Evolutionary conservation across 2,329 filamentous ascomycete genomes (phyloP).

Genomic region (Chaetomiaceae sp.): DNA sequence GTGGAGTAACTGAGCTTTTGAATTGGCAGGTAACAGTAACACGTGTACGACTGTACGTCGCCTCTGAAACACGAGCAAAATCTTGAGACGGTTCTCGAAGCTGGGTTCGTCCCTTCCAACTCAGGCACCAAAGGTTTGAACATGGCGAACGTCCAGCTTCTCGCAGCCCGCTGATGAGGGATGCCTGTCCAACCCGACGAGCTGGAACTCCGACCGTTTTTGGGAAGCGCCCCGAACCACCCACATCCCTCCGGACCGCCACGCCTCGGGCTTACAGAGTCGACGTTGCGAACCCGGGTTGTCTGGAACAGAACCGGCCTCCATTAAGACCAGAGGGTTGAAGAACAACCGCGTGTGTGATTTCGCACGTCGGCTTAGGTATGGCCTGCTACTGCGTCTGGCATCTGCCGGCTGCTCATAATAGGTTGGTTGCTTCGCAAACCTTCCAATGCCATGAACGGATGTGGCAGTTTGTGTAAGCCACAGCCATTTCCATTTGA

Average conservation of each 20-base stretch:
- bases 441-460: neutral
- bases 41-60: no score
- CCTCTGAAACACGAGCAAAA: slow-evolving; percentile 7
- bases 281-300: neutral
- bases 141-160: neutral
- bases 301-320: neutral
- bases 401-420: neutral
- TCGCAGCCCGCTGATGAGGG: neutral
- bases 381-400: neutral
- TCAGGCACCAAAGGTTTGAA: no score
- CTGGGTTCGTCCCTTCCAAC: neutral
- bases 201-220: neutral
- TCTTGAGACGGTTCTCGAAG: slow-evolving; percentile 6
- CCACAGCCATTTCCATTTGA: neutral
- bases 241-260: neutral
- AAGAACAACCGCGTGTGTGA: neutral
- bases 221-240: neutral
- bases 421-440: neutral
- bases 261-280: neutral
- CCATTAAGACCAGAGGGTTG: neutral
- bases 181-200: neutral
- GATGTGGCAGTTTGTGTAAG: neutral
- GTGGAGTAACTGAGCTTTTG: no score
- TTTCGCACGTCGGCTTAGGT: neutral
- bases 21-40: no score